Evolutionary conservation across 2,329 filamentous ascomycete species (phyloP).

Genomic region (Cladosporium phlei): DNA sequence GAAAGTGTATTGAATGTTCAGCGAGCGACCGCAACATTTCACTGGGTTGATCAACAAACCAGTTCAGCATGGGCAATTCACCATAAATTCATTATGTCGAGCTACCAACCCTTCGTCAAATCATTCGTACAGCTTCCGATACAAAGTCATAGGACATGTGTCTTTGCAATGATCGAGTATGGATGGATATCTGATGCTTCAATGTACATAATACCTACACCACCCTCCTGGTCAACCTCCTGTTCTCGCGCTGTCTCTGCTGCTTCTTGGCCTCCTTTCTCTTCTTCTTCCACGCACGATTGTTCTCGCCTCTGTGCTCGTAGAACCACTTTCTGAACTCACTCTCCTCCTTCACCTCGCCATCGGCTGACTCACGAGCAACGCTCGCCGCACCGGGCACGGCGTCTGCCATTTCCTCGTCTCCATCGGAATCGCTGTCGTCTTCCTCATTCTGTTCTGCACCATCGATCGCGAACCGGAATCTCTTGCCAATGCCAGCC

Average conservation of each 20-base stretch:
- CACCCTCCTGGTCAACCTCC: slow-evolving; percentile 41
- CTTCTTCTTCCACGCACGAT: slow-evolving; percentile 50
- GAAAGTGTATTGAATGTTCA: too few species aligned
- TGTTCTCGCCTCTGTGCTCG: slow-evolving; percentile 46
- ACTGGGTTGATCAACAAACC: too few species aligned
- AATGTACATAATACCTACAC: slow-evolving; percentile 17
- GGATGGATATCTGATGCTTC: too few species aligned
- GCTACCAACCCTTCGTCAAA: too few species aligned
- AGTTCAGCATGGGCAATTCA: too few species aligned
- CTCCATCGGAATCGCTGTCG: slow-evolving; percentile 22
- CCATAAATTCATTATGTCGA: too few species aligned
- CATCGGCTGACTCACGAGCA: slow-evolving; percentile 15
- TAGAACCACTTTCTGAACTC: slow-evolving; percentile 61
- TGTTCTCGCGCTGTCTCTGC: slow-evolving; percentile 56
- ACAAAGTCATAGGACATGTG: too few species aligned
- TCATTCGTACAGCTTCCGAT: too few species aligned
- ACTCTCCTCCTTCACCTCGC: slow-evolving; percentile 41
- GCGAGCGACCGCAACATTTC: too few species aligned
- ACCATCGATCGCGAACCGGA: slow-evolving; percentile 48
- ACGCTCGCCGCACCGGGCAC: background rate
- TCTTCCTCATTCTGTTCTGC: slow-evolving; percentile 47
- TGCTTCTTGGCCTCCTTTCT: slow-evolving; percentile 57
- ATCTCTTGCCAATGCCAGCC: slow-evolving; percentile 64
- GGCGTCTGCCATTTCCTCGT: slow-evolving; percentile 3
- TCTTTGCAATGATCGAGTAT: too few species aligned